Evolutionary conservation across 2,329 filamentous ascomycete species (phyloP), one percentile per base, ranked within the genome.

Genomic region (Cladosporium colombiae): DNA sequence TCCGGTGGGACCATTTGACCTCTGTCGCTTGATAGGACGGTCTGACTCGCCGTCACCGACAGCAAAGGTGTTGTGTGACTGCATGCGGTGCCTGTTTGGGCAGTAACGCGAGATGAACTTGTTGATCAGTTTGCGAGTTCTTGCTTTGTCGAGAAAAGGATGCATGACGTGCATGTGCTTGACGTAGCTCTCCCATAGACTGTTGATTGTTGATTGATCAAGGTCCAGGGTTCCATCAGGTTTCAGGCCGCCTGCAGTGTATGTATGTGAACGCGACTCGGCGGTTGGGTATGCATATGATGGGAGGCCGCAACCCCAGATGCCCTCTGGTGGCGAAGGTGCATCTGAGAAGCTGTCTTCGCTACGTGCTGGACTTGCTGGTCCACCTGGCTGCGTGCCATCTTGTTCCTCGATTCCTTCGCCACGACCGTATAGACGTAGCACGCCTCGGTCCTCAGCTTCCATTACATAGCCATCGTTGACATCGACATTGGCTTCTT

Each of bases 111-210:
- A 74, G 59, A 85, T 81, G 70, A 88, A 87, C 2, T 70, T 74
- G 35, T 81, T 79, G 40, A 88, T 77, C 79, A 86, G 84, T 46
- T 77, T 77, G 5, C 79, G 77, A n/a, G 89, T 74, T 49, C 82
- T 81, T 14, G 74, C 75, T 55, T 83, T 81, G 68, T 89, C 84
- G 53, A 90, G 78, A 70, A 90, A 88, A 0, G 88, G 88, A 74
- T 90, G 88, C 65, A 90, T 78, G 61, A 83, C 83, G 71, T 89
- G 86, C 63, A 90, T 85, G 73, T 88, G 81, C 3, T 81, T 74
- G 69, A 88, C 76, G 71, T 88, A 90, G 68, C 82, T 86, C 4
- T 81, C 76, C 66, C 83, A 81, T 50, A 88, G 80, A 8, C 74
- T 77, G 49, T 79, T 78, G 49, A 89, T 75, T 0, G 83, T 85